Evolutionary conservation across 441 rosid genomes (phyloP), one percentile per base, ranked within the genome.

Genomic region (Lepidium campestre): DNA sequence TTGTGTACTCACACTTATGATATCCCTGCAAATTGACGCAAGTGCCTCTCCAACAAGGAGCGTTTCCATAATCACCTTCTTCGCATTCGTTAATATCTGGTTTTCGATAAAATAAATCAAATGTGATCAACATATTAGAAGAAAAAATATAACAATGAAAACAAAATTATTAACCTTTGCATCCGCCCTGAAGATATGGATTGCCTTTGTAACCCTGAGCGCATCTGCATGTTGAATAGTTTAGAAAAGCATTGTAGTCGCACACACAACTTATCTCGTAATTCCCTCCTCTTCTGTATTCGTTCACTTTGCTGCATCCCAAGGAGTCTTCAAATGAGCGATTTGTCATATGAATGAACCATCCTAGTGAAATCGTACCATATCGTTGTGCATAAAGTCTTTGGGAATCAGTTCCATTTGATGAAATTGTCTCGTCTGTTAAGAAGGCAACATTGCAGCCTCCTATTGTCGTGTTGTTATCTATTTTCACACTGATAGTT

Each of bases 1-100:
- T 46, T 75, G 59, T 2, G 1, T 0, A n/a, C 75, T 57, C 34
- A 6, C 60, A 46, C 0, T 23, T 1, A 9, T 1, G 6, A n/a
- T 0, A 0, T 65, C 69, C 69, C 1, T 13, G 7, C 32, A 53
- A 52, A 53, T 4, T 42, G 18, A 77, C 54, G 0, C 71, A 13
- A 10, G 56, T 57, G 6, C 15, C 53, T 2, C 4, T 5, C n/a
- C 1, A 11, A 11, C 41, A 36, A 14, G 5, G 6, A 5, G n/a
- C n/a, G n/a, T n/a, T n/a, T n/a, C n/a, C n/a, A n/a, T n/a, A n/a
- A n/a, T 60, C 22, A 23, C 55, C 14, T 1, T 0, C 12, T 12
- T 12, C 5, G 13, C 86, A 82, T 39, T 79, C 79, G 41, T 83
- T 12, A 0, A 62, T 68, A 62, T 75, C 87, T 81, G 45, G 5